phyloP scores from a whole-genome alignment of 495 filamentous ascomycete genomes.

The Aspergillus conjunctus region DNA sequence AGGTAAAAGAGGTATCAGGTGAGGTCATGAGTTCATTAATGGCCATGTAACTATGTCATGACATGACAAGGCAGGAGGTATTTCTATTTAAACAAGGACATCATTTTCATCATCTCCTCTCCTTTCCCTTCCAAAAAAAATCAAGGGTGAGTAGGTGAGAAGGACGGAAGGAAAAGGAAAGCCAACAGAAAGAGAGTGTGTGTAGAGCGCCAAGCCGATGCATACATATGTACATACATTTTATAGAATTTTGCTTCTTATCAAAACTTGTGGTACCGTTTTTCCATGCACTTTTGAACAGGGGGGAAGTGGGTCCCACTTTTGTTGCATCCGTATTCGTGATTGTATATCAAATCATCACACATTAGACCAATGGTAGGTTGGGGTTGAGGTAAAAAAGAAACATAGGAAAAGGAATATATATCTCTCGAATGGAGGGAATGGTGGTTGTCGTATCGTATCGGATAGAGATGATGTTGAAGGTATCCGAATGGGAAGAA shows the following conservation, averaged over 20 bases:
- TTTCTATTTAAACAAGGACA: constrained; percentile 4
- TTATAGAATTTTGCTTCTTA: constrained; percentile 11
- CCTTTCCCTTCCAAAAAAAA: not conserved
- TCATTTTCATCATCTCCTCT: not conserved
- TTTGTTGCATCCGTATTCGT: constrained; percentile 16
- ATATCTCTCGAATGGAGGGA: constrained; percentile 8
- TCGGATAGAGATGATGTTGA: constrained; percentile 8
- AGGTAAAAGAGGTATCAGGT: too few species aligned
- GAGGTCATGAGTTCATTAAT: too few species aligned
- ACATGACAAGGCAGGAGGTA: too few species aligned
- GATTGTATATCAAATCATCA: constrained; percentile 22
- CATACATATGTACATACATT: constrained; percentile 17
- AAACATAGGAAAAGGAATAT: constrained; percentile 13
- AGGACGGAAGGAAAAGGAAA: constrained; percentile 5
- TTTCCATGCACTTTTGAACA: constrained; percentile 11
- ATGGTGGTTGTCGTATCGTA: not conserved
- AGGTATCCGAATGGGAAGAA: constrained; percentile 8
- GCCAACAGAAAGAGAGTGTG: constrained; percentile 9
- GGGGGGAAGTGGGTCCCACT: not conserved
- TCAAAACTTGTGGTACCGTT: constrained; percentile 13
- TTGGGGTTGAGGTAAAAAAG: constrained; percentile 10
- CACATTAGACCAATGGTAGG: constrained; percentile 11
- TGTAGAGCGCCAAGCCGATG: constrained; percentile 24
- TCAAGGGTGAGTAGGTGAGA: not conserved
- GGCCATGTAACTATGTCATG: too few species aligned